Evolutionary conservation across 2,329 filamentous ascomycete genomes (phyloP).

Genomic region (Penicillium sp.): DNA sequence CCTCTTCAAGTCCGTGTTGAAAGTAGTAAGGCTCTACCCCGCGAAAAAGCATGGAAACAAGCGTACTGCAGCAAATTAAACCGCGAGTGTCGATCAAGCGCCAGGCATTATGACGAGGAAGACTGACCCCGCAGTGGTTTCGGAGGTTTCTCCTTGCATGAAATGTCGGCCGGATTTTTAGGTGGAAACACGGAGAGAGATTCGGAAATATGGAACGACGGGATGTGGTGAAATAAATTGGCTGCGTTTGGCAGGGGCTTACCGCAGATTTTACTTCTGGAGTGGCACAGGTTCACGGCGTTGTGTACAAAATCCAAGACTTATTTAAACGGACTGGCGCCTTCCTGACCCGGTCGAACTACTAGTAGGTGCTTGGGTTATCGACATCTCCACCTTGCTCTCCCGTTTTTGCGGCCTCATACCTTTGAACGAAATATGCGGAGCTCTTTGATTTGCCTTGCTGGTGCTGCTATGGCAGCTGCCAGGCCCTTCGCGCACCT

Average conservation of each 20-base stretch:
- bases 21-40: background rate
- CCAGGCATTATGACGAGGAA: background rate
- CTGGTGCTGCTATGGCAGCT: conserved; percentile 17
- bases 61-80: background rate
- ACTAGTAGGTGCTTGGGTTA: no score
- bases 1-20: background rate
- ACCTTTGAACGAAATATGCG: conserved; percentile 18
- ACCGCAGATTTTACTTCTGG: no score
- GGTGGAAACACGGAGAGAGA: background rate
- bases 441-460: conserved; percentile 10
- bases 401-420: no score
- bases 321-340: background rate
- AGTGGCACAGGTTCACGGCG: no score
- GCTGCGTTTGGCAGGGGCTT: no score
- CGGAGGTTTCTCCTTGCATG: conserved; percentile 2
- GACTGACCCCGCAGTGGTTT: conserved; percentile 4
- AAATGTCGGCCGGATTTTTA: background rate
- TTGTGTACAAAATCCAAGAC: no score
- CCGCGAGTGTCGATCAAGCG: background rate
- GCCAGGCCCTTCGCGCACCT: conserved; percentile 21
- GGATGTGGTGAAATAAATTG: no score
- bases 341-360: no score
- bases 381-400: no score
- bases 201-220: no score
- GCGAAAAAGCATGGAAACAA: background rate